Percentiles rank a stretch among this genome's conserved stretches.
Evolutionary conservation across 768 basidiomycete genomes (phyloP).

Genomic region (Mycena kentingensis): DNA sequence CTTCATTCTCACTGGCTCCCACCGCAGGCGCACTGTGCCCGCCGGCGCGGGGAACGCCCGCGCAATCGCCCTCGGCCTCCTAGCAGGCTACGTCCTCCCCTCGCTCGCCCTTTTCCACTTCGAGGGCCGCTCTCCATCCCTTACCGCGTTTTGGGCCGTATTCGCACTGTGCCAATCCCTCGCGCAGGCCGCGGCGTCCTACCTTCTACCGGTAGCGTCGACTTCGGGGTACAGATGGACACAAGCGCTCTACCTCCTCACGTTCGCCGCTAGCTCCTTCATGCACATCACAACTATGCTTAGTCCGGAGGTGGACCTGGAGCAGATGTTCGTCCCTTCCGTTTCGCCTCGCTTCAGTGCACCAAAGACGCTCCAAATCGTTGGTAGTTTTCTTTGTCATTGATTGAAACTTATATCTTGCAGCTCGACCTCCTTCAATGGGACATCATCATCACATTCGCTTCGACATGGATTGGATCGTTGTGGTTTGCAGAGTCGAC

Average conservation of each 20-base stretch:
- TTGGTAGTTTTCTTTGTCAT: slow-evolving; percentile 21
- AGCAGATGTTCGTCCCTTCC: too few relatives aligned
- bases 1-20: slow-evolving; percentile 45
- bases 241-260: too few relatives aligned
- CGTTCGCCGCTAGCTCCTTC: too few relatives aligned
- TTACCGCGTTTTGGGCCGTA: slow-evolving; percentile 57
- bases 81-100: slow-evolving; percentile 48
- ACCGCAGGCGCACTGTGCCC: too few relatives aligned
- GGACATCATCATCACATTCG: slow-evolving; percentile 45
- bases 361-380: slow-evolving; percentile 29
- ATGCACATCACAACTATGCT: too few relatives aligned
- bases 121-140: slow-evolving; percentile 38
- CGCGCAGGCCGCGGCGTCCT: slow-evolving; percentile 39
- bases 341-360: slow-evolving; percentile 33
- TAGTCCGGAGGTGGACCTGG: too few relatives aligned
- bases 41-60: slow-evolving; percentile 46
- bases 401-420: slow-evolving; percentile 7
- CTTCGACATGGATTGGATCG: slow-evolving; percentile 43
- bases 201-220: slow-evolving; percentile 34
- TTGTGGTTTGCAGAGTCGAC: slow-evolving; percentile 48
- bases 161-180: slow-evolving; percentile 50
- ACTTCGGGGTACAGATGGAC: slow-evolving; percentile 41
- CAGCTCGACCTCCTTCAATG: slow-evolving; percentile 50
- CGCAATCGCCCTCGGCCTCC: slow-evolving; percentile 49
- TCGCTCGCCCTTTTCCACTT: slow-evolving; percentile 46